Conservation (phyloP, 345 rosid species). For the Physaria fendleri region DNA sequence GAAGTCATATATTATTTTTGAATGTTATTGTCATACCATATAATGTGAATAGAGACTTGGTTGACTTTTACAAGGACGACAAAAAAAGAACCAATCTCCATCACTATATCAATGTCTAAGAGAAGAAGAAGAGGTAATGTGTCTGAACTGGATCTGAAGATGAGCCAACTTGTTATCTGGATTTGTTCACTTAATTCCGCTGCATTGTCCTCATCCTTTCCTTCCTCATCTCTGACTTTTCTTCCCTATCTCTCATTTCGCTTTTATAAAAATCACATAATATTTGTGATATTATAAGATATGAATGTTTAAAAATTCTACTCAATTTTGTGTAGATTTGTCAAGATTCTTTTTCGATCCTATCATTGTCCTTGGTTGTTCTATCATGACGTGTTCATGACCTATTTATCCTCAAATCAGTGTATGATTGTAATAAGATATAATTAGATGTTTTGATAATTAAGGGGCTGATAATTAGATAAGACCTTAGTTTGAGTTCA, state of each 20-base stretch:
- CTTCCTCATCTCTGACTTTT: conserved; percentile 26
- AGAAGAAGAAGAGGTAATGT: conserved; percentile 12
- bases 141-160: conserved; percentile 17
- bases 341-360: not conserved
- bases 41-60: conserved; percentile 22
- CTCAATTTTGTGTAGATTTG: conserved; percentile 8
- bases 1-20: not conserved
- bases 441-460: not conserved
- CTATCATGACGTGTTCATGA: conserved; percentile 11
- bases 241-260: conserved; percentile 15
- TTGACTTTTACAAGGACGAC: conserved; percentile 22
- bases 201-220: not conserved
- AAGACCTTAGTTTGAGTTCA: not conserved
- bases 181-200: conserved; percentile 12
- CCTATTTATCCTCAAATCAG: conserved; percentile 3
- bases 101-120: conserved; percentile 23
- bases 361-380: conserved; percentile 7
- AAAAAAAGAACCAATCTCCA: conserved; percentile 12
- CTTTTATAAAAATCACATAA: not conserved
- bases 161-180: conserved; percentile 24
- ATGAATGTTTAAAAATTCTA: not conserved
- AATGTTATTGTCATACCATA: not conserved
- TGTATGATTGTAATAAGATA: not conserved
- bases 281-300: not conserved
- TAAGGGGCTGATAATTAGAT: not conserved